Percentiles rank a stretch among this genome's conserved stretches.
These are phyloP conservation scores for Citrus sp. DNA, from an alignment of 345 rosid genomes.

Conservation along the genomic window DNA sequence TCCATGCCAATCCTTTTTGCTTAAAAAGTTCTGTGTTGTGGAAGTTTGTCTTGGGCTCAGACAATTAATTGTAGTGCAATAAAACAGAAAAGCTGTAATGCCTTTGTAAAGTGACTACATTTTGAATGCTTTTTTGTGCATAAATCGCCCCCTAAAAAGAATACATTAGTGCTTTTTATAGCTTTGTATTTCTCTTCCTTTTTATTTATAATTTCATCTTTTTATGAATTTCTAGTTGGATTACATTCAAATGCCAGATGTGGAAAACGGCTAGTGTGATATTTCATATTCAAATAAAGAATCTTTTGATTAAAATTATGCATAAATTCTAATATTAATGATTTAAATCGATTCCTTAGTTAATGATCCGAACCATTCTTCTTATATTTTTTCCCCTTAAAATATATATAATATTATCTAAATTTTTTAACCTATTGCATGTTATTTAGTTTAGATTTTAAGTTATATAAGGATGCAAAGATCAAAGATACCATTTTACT, in stretches of 20 bases:
- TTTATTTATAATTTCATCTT: neutral
- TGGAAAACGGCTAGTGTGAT: neutral
- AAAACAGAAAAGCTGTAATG: constrained; percentile 27
- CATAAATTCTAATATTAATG: too few species aligned
- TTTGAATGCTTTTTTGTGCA: constrained; percentile 34
- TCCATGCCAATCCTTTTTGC: constrained; percentile 32
- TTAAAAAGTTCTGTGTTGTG: constrained; percentile 20
- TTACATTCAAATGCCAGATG: constrained; percentile 15
- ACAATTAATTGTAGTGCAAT: constrained; percentile 9
- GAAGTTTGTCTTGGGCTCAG: constrained; percentile 35
- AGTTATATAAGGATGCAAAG: too few species aligned
- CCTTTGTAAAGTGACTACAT: constrained; percentile 36
- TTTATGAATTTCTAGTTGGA: constrained; percentile 16
- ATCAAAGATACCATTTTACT: too few species aligned
- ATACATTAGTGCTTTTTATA: constrained; percentile 28
- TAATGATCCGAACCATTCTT: too few species aligned
- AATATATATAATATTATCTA: too few species aligned
- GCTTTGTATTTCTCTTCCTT: constrained; percentile 13
- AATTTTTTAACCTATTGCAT: too few species aligned
- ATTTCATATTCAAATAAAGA: too few species aligned
- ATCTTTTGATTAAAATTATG: too few species aligned
- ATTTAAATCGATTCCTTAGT: too few species aligned
- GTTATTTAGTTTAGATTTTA: too few species aligned
- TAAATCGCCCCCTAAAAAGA: constrained; percentile 46
- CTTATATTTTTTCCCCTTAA: too few species aligned